Base-by-base conservation (phyloP, 164 flowering plant species). In the Annona squamosa region DNA sequence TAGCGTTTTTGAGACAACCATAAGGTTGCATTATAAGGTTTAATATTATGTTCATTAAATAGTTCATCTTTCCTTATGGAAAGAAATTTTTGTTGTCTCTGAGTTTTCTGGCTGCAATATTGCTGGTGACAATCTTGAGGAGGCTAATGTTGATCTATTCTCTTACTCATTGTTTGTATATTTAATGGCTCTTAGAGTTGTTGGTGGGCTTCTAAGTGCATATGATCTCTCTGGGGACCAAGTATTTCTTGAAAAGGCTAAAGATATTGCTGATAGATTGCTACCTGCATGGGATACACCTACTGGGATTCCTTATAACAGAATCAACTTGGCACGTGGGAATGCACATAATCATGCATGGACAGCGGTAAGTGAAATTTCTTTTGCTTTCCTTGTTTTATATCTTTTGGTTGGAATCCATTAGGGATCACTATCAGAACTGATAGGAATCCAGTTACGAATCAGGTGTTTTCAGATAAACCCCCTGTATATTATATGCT, bases 1-100 rank as follows among this genome's bases (percentile, higher is more conserved):
- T 71, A 96, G 98, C 73, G 97, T 96, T 69, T 96, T 96, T 77
- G 98, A 96, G 93, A 96, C 98, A 85, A 93, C 98, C 92, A 93
- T 96, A 92, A 96, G 99, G 99, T 96, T 87, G 84, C 89, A 48
- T 84, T 87, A 81, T 81, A 84, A 91, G 91, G 94, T 94, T 93
- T 88, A 85, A 78, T 82, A 71, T 3, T 52, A 72, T 72, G 79
- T 76, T 77, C 18, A 52, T 74, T 74, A 71, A 42, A 17, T 65
- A 17, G 52, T 70, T 76, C 75, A 65, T 76, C 71, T 71, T 64
- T 45, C 65, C 56, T 48, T 18, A 43, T 68, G 74, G 69, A 76
- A 70, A 71, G 63, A 73, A 65, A 71, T 68, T 26, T 71, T 56
- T 62, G 66, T 46, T 59, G 52, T n/a, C 41, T 42, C 2, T 17